Base-by-base conservation (phyloP, 768 basidiomycete species). In the Cyathus striatus region DNA sequence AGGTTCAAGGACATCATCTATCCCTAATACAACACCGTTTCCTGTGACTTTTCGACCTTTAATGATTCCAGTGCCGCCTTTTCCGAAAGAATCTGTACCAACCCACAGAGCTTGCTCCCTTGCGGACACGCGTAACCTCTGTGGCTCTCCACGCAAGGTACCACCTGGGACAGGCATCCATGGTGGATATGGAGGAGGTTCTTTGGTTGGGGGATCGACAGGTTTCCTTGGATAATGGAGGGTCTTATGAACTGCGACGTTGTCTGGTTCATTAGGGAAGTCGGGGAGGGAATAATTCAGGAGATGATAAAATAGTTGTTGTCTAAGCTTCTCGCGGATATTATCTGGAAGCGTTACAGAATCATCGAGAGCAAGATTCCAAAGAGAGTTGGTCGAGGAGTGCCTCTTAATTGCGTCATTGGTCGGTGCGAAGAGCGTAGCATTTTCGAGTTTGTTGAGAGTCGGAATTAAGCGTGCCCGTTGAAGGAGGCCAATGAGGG, bases 371-470 rank as follows among this genome's bases (percentile, higher is more conserved):
- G 60, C 60, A 33, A 55, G 50, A 7, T 50, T 50, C 69, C 73
- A 73, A n/a, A 72, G 48, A 27, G 60, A 50, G 40, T 71, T 56
- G 3, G 49, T 42, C 16, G 51, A 23, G 12, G 65, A 51, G 48
- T 81, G 70, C 21, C 69, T 73, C 48, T 77, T 63, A 50, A 94
- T 79, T 24, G 96, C 96, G 45, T 90, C 83, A 65, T 99, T 94
- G 16, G 90, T 96, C 1, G 96, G 96, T 1, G 96, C 96, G 56
- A 97, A 98, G 37, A 99, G 61, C 21, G 96, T 96, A 58, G 76
- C 76, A 30, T 72, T 79, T 45, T 87, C 82, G 50, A 99, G 81
- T 50, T 72, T 80, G 61, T 95, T 96, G 49, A 99, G 74, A 5
- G 90, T 90, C 2, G 96, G 96, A 42, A 99, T 82, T 49, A 98